Base-by-base conservation (phyloP, 805 yeast species). In the Dipodascopsis tothii region DNA sequence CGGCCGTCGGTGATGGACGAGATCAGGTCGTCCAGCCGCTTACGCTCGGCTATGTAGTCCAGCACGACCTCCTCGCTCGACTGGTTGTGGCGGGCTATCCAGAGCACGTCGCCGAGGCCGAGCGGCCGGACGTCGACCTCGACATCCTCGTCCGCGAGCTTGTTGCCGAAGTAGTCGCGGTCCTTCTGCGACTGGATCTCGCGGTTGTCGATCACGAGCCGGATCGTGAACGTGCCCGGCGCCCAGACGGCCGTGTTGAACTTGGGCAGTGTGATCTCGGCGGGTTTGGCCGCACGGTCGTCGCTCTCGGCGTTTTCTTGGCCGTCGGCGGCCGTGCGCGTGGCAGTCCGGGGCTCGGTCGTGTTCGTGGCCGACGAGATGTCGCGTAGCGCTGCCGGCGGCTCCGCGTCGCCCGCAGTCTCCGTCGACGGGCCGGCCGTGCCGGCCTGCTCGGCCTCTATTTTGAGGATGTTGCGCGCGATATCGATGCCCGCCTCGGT, bases 11-110 rank as follows among this genome's bases (percentile, higher is more conserved):
- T 73, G 37, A 92, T 86, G 40, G 95, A 84, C 27, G 70, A 58
- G 0, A 82, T 82, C 56, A 92, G 71, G 68, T 92, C 99, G 58
- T 85, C 94, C 35, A 88, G 63, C 44, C 96, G 67, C 63, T 92
- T 92, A 32, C 99, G 70, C 65, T 92, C 99, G 37, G 90, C 73
- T n/a, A 92, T 81, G 49, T 77, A 80, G 59, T 90, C 83, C 16
- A 92, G 63, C 0, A 84, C 81, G 3, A 80, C 85, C 43, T 80
- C 80, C 41, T 73, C 72, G 1, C 73, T 71, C 0, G 84, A 73
- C 0, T 47, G 54, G 41, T 67, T 73, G 56, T 86, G 74, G 44
- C 73, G 72, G 0, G 96, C 98, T 2, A 87, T 70, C 98, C 97
- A 92, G 6, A 82, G 50, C 1, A 81, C 81, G 65, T 92, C 99